Conservation (phyloP, 2,329 filamentous ascomycete genomes). For the Tolypocladium inflatum region DNA sequence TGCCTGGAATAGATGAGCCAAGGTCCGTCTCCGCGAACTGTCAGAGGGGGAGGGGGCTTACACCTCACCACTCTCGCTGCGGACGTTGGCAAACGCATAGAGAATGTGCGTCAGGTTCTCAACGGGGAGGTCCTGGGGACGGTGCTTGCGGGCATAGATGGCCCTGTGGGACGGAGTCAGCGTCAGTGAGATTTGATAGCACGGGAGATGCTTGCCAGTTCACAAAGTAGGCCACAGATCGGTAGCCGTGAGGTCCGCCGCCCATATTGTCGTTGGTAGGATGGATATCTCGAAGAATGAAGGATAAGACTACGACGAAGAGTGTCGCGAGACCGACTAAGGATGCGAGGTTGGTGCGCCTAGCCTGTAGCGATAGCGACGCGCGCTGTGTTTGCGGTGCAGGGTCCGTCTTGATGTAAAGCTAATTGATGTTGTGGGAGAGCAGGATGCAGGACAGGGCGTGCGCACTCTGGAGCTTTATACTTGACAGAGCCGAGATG, state of each 20-base stretch:
- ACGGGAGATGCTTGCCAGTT: slow-evolving; percentile 42
- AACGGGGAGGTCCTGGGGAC: slow-evolving; percentile 73
- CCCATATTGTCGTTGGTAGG: slow-evolving; percentile 2
- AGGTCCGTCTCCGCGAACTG: background rate
- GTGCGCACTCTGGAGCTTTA: background rate
- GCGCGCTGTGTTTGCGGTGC: background rate
- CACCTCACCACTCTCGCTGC: slow-evolving; percentile 71
- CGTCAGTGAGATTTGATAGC: slow-evolving; percentile 5
- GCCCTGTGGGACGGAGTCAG: slow-evolving; percentile 37
- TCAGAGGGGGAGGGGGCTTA: slow-evolving; percentile 20
- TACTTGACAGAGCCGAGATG: background rate
- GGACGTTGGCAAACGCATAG: slow-evolving; percentile 84
- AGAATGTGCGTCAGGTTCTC: slow-evolving; percentile 81
- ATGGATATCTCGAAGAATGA: background rate
- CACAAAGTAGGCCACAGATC: slow-evolving; percentile 63
- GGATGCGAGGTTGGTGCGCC: background rate
- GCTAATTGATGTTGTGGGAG: background rate
- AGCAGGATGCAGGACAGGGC: background rate
- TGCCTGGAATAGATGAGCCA: slow-evolving; percentile 18
- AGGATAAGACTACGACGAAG: background rate
- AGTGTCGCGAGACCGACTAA: background rate
- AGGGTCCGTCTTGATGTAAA: background rate
- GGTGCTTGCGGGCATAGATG: slow-evolving; percentile 77
- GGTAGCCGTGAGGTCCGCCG: slow-evolving; percentile 35
- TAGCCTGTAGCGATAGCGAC: background rate